Conservation (phyloP, 2,329 filamentous ascomycete species). For the Claviceps monticola region DNA sequence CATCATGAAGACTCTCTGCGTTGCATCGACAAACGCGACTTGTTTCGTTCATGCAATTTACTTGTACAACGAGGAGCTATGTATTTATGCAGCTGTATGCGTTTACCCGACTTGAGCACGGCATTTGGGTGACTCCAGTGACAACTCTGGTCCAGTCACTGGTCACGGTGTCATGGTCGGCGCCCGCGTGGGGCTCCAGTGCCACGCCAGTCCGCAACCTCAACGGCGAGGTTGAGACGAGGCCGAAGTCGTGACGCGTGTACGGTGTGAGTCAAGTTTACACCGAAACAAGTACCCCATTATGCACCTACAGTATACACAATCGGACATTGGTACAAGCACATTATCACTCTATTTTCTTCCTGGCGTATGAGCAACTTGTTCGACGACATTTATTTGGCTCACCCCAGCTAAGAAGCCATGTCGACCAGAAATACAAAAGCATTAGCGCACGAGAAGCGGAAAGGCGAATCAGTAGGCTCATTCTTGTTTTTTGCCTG, state of each 20-base stretch:
- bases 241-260: slow-evolving; percentile 4
- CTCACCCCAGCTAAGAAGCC: slow-evolving; percentile 13
- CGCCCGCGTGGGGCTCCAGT: background rate
- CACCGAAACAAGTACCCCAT: background rate
- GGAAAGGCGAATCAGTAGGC: slow-evolving; percentile 72
- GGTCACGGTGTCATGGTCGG: background rate
- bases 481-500: background rate
- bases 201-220: background rate
- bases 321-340: too few relatives aligned
- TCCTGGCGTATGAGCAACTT: background rate
- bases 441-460: slow-evolving; percentile 61
- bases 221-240: slow-evolving; percentile 3
- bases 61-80: background rate
- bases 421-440: slow-evolving; percentile 46
- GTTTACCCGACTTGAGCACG: slow-evolving; percentile 1
- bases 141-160: background rate
- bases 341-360: background rate
- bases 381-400: slow-evolving; percentile 7
- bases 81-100: background rate
- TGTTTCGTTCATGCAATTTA: background rate
- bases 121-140: background rate
- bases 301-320: too few relatives aligned
- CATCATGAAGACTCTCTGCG: background rate
- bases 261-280: background rate
- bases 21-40: background rate